Base-by-base conservation (phyloP, 2,329 filamentous ascomycete genomes). In the Exophiala dermatitidis region DNA sequence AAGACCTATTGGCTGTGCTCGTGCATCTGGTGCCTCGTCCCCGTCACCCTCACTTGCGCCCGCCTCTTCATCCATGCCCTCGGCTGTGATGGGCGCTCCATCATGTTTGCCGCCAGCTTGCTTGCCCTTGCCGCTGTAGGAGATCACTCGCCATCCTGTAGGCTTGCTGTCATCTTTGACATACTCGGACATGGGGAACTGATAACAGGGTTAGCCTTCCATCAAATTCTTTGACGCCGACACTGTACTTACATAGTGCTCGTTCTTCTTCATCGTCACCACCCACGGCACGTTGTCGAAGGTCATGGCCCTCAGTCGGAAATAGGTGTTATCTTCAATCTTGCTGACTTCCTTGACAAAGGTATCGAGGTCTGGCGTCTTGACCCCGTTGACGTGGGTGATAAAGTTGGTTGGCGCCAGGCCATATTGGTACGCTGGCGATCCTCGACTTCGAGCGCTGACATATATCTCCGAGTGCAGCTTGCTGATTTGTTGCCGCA, bases 201-300 rank as follows among this genome's bases (percentile, higher is more conserved):
- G 54, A 33, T 36, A 5, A 26, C 9, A 40, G 33, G 29, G 56
- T 62, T 48, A 63, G 54, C n/a, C 48, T 19, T 28, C 10, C 10
- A 37, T 37, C 42, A 46, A 41, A n/a, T 34, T n/a, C 28, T 5
- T 6, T 28, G 29, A 12, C 10, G 10, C 40, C 33, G 42, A 30
- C 33, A 67, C 19, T 19, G 19, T 19, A 19, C 73, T 66, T 64
- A 77, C 75, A 69, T 98, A 98, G 71, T 98, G 93, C 68, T 98
- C 91, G 64, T 96, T 96, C 80, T 97, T 97, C 83, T 98, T 98
- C 88, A 98, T 95, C 5, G 93, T 98, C 37, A 94, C 88, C n/a
- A 98, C 90, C 90, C 93, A 98, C 2, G 91, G 91, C 6, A 98
- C 90, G 65, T 94, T 95, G 69, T 98, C 93, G 66, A 98, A 98